These are phyloP conservation scores for Fusarium praegraminearum DNA, from an alignment of 2,329 filamentous ascomycete species.

Conservation along the genomic window DNA sequence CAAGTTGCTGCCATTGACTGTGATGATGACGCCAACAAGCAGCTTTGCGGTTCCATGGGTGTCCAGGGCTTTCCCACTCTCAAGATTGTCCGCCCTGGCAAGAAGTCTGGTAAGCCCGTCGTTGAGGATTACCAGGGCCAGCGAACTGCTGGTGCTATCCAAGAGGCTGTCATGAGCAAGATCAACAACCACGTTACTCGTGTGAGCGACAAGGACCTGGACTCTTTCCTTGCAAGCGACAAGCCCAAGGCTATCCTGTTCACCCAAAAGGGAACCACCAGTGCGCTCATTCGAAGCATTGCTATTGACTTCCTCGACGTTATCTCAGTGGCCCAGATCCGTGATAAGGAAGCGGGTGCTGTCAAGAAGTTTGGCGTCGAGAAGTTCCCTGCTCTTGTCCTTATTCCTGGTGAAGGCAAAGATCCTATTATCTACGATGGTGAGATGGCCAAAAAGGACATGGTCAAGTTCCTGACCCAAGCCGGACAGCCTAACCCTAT, in stretches of 20 bases:
- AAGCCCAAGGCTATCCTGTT: constrained; percentile 90
- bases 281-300: constrained; percentile 82
- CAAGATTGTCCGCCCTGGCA: constrained; percentile 89
- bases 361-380: constrained; percentile 80
- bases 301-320: constrained; percentile 91
- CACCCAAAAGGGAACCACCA: constrained; percentile 91
- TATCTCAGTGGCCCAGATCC: constrained; percentile 83
- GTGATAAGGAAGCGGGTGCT: constrained; percentile 79
- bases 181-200: constrained; percentile 93
- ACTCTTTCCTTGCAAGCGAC: constrained; percentile 79
- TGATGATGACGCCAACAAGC: constrained; percentile 93
- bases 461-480: constrained; percentile 86
- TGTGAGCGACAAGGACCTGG: constrained; percentile 82
- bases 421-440: constrained; percentile 81
- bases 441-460: constrained; percentile 84
- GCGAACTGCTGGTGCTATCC: constrained; percentile 86
- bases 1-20: constrained; percentile 96
- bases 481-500: constrained; percentile 83
- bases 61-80: constrained; percentile 95
- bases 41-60: constrained; percentile 85
- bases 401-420: constrained; percentile 78
- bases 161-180: constrained; percentile 84
- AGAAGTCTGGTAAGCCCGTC: constrained; percentile 80
- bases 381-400: constrained; percentile 82
- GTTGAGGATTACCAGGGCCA: constrained; percentile 93